Conservation (phyloP, 257 asterid species). For the Solanum piurae region DNA sequence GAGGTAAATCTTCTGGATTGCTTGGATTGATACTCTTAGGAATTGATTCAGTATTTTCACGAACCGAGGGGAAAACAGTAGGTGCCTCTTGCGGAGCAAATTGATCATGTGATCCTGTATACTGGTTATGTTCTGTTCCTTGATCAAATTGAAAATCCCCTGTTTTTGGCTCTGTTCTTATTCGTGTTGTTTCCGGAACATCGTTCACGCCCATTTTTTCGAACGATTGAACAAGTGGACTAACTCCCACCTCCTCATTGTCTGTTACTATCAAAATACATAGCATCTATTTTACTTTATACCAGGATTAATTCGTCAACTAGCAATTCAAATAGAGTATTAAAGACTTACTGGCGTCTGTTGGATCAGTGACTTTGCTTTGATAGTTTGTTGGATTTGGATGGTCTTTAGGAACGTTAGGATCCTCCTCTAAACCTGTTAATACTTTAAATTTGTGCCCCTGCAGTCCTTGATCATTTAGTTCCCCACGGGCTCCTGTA, state of each 20-base stretch:
- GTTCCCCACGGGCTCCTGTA: not conserved
- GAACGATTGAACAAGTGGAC: constrained; percentile 30
- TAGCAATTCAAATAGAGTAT: not conserved
- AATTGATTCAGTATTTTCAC: constrained; percentile 1
- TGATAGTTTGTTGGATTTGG: constrained; percentile 32
- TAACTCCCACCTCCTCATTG: constrained; percentile 30
- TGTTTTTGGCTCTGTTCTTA: not conserved
- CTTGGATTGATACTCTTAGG: constrained; percentile 16
- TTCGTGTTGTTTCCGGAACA: not conserved
- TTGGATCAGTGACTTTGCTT: constrained; percentile 49
- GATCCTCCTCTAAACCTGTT: constrained; percentile 28
- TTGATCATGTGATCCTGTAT: constrained; percentile 48
- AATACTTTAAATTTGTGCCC: constrained; percentile 6
- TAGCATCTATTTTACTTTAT: not conserved
- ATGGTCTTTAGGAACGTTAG: constrained; percentile 14
- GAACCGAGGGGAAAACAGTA: not conserved
- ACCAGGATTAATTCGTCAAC: too few species aligned
- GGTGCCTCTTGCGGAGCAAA: constrained; percentile 29
- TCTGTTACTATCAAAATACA: constrained; percentile 16
- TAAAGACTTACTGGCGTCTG: constrained; percentile 23
- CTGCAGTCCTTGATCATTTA: not conserved
- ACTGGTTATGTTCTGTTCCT: not conserved
- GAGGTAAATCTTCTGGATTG: constrained; percentile 22
- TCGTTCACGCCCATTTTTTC: constrained; percentile 18
- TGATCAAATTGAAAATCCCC: not conserved